Conservation (phyloP, 1,284 basidiomycete species). For the Cerioporus squamosus region DNA sequence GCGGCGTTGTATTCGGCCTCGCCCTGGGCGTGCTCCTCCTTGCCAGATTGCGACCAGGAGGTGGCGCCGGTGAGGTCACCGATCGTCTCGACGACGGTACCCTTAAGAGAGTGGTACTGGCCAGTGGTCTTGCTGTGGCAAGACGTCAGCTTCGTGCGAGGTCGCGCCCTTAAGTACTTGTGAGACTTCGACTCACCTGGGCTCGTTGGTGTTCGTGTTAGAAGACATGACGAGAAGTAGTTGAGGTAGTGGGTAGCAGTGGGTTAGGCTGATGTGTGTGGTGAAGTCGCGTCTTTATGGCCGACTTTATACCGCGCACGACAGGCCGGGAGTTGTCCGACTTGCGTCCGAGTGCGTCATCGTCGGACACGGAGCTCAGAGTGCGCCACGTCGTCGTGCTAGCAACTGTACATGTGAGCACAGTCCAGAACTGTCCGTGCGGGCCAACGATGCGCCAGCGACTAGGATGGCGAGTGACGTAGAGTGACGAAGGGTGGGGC, state of each 20-base stretch:
- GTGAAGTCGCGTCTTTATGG: too few relatives aligned
- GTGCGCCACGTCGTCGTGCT: too few relatives aligned
- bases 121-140: slow-evolving; percentile 61
- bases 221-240: slow-evolving; percentile 12
- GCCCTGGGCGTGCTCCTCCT: slow-evolving; percentile 68
- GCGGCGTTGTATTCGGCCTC: slow-evolving; percentile 65
- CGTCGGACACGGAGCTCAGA: too few relatives aligned
- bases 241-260: not conserved
- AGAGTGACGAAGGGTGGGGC: too few relatives aligned
- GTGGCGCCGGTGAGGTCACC: slow-evolving; percentile 53
- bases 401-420: too few relatives aligned
- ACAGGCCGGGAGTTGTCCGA: too few relatives aligned
- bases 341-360: too few relatives aligned
- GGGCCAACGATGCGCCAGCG: too few relatives aligned
- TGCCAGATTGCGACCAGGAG: slow-evolving; percentile 60
- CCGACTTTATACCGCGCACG: too few relatives aligned
- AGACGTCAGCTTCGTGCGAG: not conserved
- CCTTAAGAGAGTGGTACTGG: slow-evolving; percentile 65
- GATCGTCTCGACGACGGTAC: slow-evolving; percentile 60
- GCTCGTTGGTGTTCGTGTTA: slow-evolving; percentile 22
- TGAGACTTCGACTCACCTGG: slow-evolving; percentile 14
- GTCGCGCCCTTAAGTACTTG: not conserved
- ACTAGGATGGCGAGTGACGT: too few relatives aligned
- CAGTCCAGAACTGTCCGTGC: too few relatives aligned
- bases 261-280: not conserved